phyloP scores from a whole-genome alignment of 495 filamentous ascomycete genomes.

The Hypoxylon fuscum region DNA sequence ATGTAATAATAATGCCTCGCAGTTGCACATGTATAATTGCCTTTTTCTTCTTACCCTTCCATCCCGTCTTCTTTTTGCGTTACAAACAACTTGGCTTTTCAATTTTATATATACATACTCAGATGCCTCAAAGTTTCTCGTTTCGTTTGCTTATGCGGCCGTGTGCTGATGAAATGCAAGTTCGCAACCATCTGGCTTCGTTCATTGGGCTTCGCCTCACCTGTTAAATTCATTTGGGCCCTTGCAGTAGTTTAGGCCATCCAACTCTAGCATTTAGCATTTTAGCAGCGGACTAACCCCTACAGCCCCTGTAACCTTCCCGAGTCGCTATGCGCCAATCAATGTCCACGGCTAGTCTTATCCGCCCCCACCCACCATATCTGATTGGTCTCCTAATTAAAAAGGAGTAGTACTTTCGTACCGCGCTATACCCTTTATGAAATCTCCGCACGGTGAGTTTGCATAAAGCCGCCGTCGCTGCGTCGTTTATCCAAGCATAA shows the following conservation, averaged over 20 bases:
- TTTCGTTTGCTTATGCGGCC: too few species aligned
- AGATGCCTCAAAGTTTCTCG: neutral
- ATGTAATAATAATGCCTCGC: too few species aligned
- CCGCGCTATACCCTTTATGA: slow-evolving; percentile 15
- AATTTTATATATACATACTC: too few species aligned
- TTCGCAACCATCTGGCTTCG: too few species aligned
- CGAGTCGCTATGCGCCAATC: slow-evolving; percentile 24
- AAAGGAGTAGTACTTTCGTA: slow-evolving; percentile 26
- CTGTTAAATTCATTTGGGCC: slow-evolving; percentile 21
- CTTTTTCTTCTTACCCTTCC: slow-evolving; percentile 1
- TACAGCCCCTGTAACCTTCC: slow-evolving; percentile 21
- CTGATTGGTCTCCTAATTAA: slow-evolving; percentile 27
- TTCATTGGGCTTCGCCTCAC: slow-evolving; percentile 11
- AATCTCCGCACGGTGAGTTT: neutral
- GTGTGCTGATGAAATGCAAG: too few species aligned
- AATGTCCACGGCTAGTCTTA: slow-evolving; percentile 5
- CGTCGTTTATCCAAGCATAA: slow-evolving; percentile 32
- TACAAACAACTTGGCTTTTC: too few species aligned
- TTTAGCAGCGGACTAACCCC: neutral
- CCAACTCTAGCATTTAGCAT: slow-evolving; percentile 16
- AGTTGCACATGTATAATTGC: too few species aligned
- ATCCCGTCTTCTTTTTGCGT: neutral
- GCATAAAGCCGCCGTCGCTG: slow-evolving; percentile 19
- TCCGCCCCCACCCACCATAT: slow-evolving; percentile 1
- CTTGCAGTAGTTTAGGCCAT: slow-evolving; percentile 36